A percentile compares a stretch with the other conserved stretches of the same genome.
Evolutionary conservation across 2,329 filamentous ascomycete genomes (phyloP).

Genomic region (Diaporthe eres): DNA sequence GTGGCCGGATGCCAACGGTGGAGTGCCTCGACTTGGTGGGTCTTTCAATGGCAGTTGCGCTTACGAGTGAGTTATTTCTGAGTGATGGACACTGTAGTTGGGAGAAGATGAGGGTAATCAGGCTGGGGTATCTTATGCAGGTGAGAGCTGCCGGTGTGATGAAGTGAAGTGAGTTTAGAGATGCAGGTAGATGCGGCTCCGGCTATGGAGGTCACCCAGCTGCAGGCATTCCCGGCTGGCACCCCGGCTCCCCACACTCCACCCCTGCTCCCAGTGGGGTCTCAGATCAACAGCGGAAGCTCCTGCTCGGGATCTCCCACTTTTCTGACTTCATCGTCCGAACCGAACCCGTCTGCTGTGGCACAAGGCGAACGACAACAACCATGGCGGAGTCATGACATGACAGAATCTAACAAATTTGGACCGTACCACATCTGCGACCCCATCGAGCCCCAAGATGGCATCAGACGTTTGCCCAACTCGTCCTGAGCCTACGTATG

Average conservation of each 20-base stretch:
- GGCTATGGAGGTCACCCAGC: conserved; percentile 31
- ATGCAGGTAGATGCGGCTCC: conserved; percentile 39
- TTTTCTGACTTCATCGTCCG: conserved; percentile 41
- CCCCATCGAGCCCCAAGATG: conserved; percentile 49
- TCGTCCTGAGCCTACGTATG: conserved; percentile 62
- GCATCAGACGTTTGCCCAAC: conserved; percentile 58
- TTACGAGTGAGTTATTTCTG: background rate
- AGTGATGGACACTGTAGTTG: background rate
- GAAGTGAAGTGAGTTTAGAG: conserved; percentile 37
- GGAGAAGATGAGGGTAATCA: background rate
- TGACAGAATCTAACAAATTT: background rate
- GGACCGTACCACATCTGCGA: background rate
- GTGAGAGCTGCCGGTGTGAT: conserved; percentile 23
- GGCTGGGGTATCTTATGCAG: background rate
- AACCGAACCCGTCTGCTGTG: background rate
- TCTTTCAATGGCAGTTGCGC: background rate
- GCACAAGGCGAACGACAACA: background rate
- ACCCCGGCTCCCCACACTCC: conserved; percentile 29
- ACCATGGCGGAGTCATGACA: conserved; percentile 20
- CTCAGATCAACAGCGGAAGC: background rate
- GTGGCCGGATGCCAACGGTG: conserved; percentile 17
- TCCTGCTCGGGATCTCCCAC: conserved; percentile 24
- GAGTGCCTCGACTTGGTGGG: background rate
- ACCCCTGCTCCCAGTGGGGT: conserved; percentile 14
- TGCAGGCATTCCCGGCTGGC: conserved; percentile 37